These are phyloP conservation scores for Fagopyrum homotropicum DNA, from an alignment of 148 eudicot genomes.

Conservation along the genomic window DNA sequence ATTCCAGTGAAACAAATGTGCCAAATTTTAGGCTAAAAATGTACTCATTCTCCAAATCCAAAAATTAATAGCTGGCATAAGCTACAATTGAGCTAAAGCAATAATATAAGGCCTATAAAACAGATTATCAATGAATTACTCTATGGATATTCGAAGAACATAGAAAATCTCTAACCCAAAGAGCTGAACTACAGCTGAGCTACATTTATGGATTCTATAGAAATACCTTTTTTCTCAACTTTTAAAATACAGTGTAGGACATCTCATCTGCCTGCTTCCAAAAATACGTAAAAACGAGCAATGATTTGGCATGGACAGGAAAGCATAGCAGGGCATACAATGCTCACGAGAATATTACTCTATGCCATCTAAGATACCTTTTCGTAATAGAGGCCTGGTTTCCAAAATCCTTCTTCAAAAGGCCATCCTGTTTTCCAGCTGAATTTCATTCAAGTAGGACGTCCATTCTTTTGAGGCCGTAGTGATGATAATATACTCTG, in stretches of 20 bases:
- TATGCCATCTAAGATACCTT: slow-evolving; percentile 6
- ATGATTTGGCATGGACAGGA: background rate
- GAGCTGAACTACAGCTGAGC: background rate
- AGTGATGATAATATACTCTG: slow-evolving; percentile 23
- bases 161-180: background rate
- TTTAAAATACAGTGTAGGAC: background rate
- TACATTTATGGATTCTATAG: background rate
- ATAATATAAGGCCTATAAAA: background rate
- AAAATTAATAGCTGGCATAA: background rate
- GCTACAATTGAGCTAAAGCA: background rate
- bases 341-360: background rate
- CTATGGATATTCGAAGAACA: background rate
- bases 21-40: background rate
- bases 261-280: slow-evolving; percentile 1
- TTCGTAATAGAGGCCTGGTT: slow-evolving; percentile 7
- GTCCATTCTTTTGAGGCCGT: slow-evolving; percentile 30
- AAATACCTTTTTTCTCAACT: background rate
- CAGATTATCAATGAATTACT: background rate
- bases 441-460: slow-evolving; percentile 17
- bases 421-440: background rate
- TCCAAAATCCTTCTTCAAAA: background rate
- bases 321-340: slow-evolving; percentile 1
- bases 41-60: no score
- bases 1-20: slow-evolving; percentile 6
- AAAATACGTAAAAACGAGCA: background rate